These are phyloP conservation scores for Malassezia caprae DNA, from an alignment of 1,284 basidiomycete species.

Conservation along the genomic window DNA sequence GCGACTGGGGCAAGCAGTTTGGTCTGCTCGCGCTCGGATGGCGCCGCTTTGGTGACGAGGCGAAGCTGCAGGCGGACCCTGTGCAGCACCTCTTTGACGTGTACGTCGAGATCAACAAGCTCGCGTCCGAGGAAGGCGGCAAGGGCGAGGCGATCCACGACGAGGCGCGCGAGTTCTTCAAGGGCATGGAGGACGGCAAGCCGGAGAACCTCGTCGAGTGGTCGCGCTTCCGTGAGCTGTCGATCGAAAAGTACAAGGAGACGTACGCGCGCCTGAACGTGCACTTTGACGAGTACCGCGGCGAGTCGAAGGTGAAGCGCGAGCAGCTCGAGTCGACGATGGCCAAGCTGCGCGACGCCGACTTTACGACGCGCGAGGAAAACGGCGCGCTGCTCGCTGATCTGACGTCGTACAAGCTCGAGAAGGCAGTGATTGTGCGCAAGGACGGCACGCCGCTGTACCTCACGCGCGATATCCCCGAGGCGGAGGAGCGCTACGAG, in stretches of 20 bases:
- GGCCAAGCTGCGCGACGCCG: slow-evolving; percentile 21
- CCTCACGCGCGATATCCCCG: slow-evolving; percentile 94
- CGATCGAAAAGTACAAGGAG: slow-evolving; percentile 78
- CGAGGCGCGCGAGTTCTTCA: slow-evolving; percentile 82
- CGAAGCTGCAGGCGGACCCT: slow-evolving; percentile 71
- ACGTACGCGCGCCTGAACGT: slow-evolving; percentile 87
- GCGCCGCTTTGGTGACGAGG: slow-evolving; percentile 77
- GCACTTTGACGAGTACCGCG: slow-evolving; percentile 83
- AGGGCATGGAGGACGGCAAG: slow-evolving; percentile 83
- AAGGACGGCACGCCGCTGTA: slow-evolving; percentile 95
- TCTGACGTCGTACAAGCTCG: slow-evolving; percentile 53
- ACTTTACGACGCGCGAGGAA: slow-evolving; percentile 31
- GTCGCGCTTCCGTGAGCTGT: slow-evolving; percentile 83
- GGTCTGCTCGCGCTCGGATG: slow-evolving; percentile 80
- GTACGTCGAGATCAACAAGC: slow-evolving; percentile 86
- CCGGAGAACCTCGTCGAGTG: slow-evolving; percentile 73
- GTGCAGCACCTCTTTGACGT: slow-evolving; percentile 91
- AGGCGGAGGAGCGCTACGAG: slow-evolving; percentile 74
- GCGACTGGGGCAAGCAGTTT: slow-evolving; percentile 53
- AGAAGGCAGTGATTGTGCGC: slow-evolving; percentile 84
- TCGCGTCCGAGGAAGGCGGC: slow-evolving; percentile 57
- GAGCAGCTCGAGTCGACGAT: slow-evolving; percentile 60
- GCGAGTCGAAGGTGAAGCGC: slow-evolving; percentile 78
- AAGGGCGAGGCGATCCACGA: slow-evolving; percentile 61
- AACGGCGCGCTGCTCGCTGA: slow-evolving; percentile 44